A percentile compares a stretch with the other conserved stretches of the same genome.
phyloP scores from a whole-genome alignment of 75 land plant genomes.

The Pseudotsuga menziesii region DNA sequence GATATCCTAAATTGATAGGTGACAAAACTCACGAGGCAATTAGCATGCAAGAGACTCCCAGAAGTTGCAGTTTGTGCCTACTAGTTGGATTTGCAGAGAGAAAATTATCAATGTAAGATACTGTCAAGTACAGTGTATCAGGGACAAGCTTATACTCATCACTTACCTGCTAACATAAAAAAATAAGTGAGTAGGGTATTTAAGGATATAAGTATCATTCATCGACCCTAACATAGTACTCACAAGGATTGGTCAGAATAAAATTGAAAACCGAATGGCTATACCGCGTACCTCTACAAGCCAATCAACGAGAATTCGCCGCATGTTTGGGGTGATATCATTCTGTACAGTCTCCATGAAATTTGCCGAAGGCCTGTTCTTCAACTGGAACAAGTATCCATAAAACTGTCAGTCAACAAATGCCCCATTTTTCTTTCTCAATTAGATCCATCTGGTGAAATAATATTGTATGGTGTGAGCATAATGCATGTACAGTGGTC shows the following conservation, averaged over 20 bases:
- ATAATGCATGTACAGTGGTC: neutral
- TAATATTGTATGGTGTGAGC: neutral
- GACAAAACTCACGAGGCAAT: conserved; percentile 39
- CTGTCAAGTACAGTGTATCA: conserved; percentile 47
- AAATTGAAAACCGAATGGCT: no score
- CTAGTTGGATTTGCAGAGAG: conserved; percentile 30
- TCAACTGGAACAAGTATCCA: conserved; percentile 19
- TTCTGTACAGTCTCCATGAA: conserved; percentile 44
- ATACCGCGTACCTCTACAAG: conserved; percentile 36
- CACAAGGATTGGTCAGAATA: no score
- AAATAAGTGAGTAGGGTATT: neutral
- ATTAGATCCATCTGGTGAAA: neutral
- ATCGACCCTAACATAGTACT: neutral
- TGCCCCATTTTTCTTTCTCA: neutral
- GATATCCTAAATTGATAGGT: no score
- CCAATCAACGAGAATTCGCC: conserved; percentile 55
- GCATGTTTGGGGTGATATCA: conserved; percentile 43
- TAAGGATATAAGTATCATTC: neutral
- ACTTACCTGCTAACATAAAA: conserved; percentile 25
- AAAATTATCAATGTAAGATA: conserved; percentile 39
- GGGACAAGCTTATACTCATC: conserved; percentile 58
- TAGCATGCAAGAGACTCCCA: conserved; percentile 54
- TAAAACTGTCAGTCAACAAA: neutral
- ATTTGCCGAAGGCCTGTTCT: conserved; percentile 29
- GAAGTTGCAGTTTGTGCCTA: conserved; percentile 43